Base-by-base conservation (phyloP, 192 early-diverging fungal species). In the Backusella macrospora region DNA sequence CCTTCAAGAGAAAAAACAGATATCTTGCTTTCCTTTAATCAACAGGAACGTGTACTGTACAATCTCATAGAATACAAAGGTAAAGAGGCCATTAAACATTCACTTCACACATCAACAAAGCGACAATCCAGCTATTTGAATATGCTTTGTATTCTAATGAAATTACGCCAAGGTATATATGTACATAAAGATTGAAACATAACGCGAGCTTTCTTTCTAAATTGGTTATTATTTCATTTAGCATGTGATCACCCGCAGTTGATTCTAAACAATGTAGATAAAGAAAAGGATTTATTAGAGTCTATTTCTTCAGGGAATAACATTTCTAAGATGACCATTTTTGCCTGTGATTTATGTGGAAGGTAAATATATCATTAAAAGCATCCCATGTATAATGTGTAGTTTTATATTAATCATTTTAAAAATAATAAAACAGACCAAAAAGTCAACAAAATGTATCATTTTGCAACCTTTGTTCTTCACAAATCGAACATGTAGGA, bases 11-110 rank as follows among this genome's bases (percentile, higher is more conserved):
- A 84, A 16, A 85, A 87, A 10, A 62, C 82, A 10, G 75, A 81
- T 64, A 83, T 84, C 1, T 69, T 74, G 1, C 76, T 83, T 6
- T 67, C 79, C 0, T 90, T 91, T 65, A 81, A 85, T 6, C 42
- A 26, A 6, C 76, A 85, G 14, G 92, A 93, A 65, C 76, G 80
- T 9, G 83, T 84, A 13, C 89, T 91, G 65, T 93, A 94, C 76
- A 70, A 80, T n/a, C 45, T 81, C 49, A 65, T 92, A n/a, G 83
- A 81, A 34, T 45, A 48, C 6, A 82, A 80, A 43, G 75, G 82
- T 15, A 40, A 73, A 47, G 64, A 59, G 7, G 74, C 59, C 18
- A 62, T 84, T n/a, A 39, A 72, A 45, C 42, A 64, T 10, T 42
- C 82, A n/a, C n/a, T 77, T 59, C 21, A 23, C 13, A 48, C 43